Evolutionary conservation across 2,329 filamentous ascomycete species (phyloP), one percentile per base, ranked within the genome.

Genomic region (Didymella glomerata): DNA sequence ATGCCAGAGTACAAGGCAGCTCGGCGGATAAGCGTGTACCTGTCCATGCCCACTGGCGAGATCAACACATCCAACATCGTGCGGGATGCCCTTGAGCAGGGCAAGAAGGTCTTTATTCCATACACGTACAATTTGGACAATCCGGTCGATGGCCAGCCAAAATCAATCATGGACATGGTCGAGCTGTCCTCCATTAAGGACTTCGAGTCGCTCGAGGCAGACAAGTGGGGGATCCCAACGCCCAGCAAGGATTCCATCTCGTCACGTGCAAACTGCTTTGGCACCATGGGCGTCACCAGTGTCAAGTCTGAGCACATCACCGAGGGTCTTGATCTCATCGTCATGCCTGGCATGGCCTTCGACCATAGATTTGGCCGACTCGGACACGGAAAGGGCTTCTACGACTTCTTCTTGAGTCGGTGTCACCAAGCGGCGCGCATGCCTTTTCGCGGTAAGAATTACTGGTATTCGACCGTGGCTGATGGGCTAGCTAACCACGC

Each of bases 141-240:
- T 18, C 69, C 75, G 14, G 62, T 66, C 24, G 64, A 73, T 6
- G 75, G 76, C 27, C 80, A 81, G 55, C 85, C 87, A 6, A 80
- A 72, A 5, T 91, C 91, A 16, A 85, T 95, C 53, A 99, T 99
- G 95, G 93, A 97, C 72, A 98, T 99, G 95, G 86, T 99, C 22
- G 88, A 88, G 62, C 82, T 99, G 40, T 81, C 83, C 56, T 89
- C 88, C 25, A 76, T 92, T 49, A 79, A 85, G 27, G 95, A 99
- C 75, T 97, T 93, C 76, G 86, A 92, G 63, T 85, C 86, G 24
- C 81, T 98, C 60, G 79, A 88, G 70, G 84, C 85, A 40, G 95
- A 99, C 77, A 87, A 85, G 74, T 99, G 95, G 95, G 93, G 93
- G 10, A 99, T 99, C 64, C 95, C 95, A n/a, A 94, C 90, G 30